Conservation (phyloP, 352 stramenopile species). For the Peronospora destructor region DNA sequence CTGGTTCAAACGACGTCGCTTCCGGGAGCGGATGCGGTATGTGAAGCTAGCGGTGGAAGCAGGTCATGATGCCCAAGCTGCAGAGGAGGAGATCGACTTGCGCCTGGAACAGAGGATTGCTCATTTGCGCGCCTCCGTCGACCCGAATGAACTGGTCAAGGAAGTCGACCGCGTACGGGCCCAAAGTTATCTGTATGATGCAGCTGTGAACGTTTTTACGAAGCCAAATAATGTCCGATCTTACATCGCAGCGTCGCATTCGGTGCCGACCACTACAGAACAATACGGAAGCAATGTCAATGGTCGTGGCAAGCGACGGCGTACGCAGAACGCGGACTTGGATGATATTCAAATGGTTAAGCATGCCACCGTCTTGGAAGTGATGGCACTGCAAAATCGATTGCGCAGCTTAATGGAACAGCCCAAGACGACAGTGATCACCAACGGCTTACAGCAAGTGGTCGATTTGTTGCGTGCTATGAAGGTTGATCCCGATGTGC, state of each 20-base stretch:
- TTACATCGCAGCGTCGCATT: slow-evolving; percentile 50
- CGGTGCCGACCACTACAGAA: slow-evolving; percentile 41
- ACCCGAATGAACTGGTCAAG: slow-evolving; percentile 76
- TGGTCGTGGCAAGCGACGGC: slow-evolving; percentile 43
- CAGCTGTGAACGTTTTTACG: slow-evolving; percentile 58
- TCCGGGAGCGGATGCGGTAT: slow-evolving; percentile 72
- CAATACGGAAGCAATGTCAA: slow-evolving; percentile 15
- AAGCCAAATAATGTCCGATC: slow-evolving; percentile 47
- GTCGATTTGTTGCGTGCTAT: slow-evolving; percentile 74
- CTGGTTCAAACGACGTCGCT: slow-evolving; percentile 81
- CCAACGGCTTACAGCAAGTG: slow-evolving; percentile 67
- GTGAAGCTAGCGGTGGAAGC: slow-evolving; percentile 67
- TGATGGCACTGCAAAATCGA: slow-evolving; percentile 61
- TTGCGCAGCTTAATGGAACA: slow-evolving; percentile 57
- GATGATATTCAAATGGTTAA: slow-evolving; percentile 67
- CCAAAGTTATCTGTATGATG: slow-evolving; percentile 59
- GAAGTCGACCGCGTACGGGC: slow-evolving; percentile 65
- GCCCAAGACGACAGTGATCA: slow-evolving; percentile 46
- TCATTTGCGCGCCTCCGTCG: slow-evolving; percentile 50
- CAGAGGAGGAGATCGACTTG: slow-evolving; percentile 72
- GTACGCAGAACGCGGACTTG: slow-evolving; percentile 56
- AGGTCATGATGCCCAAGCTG: slow-evolving; percentile 44
- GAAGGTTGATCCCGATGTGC: slow-evolving; percentile 64
- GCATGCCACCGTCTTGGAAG: slow-evolving; percentile 46
- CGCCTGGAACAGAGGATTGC: slow-evolving; percentile 76